Base-by-base conservation (phyloP, 176 grass and related monocot species). In the Triticum timopheevii region DNA sequence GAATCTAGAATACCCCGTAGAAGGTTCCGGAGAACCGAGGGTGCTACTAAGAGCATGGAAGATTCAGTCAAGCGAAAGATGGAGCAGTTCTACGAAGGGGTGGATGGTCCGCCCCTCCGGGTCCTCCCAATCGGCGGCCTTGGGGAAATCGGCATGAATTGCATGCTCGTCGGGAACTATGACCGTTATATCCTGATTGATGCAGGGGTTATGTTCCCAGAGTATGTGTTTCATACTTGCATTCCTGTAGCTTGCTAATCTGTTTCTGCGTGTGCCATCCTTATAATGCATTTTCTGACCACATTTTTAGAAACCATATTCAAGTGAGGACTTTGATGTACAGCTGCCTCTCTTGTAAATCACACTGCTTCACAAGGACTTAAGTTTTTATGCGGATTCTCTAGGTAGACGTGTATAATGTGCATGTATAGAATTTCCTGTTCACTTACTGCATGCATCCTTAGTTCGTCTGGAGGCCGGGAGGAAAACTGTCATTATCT, bases 81-180 rank as follows among this genome's bases (percentile, higher is more conserved):
- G 90, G 97, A 99, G 85, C 92, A 99, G 83, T 99, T 99, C 76
- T 99, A 96, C 77, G 94, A 99, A 92, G 97, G 97, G 61, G 6
- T 76, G 47, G 89, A 99, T 56, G 97, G 97, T 15, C 97, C 97
- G 34, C 94, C 97, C n/a, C 94, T 99, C 16, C 86, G 97, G 56
- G 89, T 99, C 35, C 94, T 99, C 54, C 97, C 97, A 33, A 99
- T 99, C 33, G 97, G 97, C 6, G 97, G 97, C 61, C 90, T 99
- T 65, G 97, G 97, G 36, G 97, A 99, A 89, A 99, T 99, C 20
- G 97, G 97, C 59, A 96, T 99, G 97, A 99, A 96, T 64, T 99
- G 97, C 87, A 99, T 99, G 97, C 97, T 99, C 4, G 90, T 99
- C 62, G 97, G 97, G 54, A 93, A 99, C 63, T 99, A 91, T 58